Evolutionary conservation across 1,284 basidiomycete species (phyloP).

Genomic region (Cryptococcus depauperatus): DNA sequence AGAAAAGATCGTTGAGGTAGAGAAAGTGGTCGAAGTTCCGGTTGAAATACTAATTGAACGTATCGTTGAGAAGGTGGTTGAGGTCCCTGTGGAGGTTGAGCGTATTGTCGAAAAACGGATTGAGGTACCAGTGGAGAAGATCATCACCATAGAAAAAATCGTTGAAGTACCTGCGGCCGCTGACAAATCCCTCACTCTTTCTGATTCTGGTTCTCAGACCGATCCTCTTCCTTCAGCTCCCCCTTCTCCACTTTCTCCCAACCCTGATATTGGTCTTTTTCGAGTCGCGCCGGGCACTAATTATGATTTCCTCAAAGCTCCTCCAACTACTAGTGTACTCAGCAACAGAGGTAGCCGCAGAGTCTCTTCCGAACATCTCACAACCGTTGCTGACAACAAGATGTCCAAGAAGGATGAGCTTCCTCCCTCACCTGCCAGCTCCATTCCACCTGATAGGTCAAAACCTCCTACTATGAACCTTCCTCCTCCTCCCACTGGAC

Average conservation of each 20-base stretch:
- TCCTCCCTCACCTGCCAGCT: slow-evolving; percentile 46
- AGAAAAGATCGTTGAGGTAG: slow-evolving; percentile 30
- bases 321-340: slow-evolving; percentile 24
- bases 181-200: slow-evolving; percentile 6
- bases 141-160: slow-evolving; percentile 32
- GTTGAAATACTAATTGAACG: slow-evolving; percentile 39
- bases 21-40: slow-evolving; percentile 29
- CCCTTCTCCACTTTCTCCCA: slow-evolving; percentile 14
- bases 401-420: slow-evolving; percentile 26
- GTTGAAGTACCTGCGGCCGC: slow-evolving; percentile 31
- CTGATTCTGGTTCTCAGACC: slow-evolving; percentile 18
- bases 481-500: slow-evolving; percentile 71
- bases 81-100: slow-evolving; percentile 36
- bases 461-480: slow-evolving; percentile 75
- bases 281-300: slow-evolving; percentile 36
- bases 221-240: slow-evolving; percentile 18
- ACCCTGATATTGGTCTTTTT: slow-evolving; percentile 41
- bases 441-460: slow-evolving; percentile 51
- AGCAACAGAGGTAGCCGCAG: slow-evolving; percentile 12
- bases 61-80: slow-evolving; percentile 33
- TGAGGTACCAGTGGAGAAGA: slow-evolving; percentile 31
- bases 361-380: slow-evolving; percentile 17
- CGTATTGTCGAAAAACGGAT: slow-evolving; percentile 42
- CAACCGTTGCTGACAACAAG: slow-evolving; percentile 8
- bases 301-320: slow-evolving; percentile 46